These are phyloP conservation scores for Sugiyamaella americana DNA, from an alignment of 805 yeast genomes.

Conservation along the genomic window DNA sequence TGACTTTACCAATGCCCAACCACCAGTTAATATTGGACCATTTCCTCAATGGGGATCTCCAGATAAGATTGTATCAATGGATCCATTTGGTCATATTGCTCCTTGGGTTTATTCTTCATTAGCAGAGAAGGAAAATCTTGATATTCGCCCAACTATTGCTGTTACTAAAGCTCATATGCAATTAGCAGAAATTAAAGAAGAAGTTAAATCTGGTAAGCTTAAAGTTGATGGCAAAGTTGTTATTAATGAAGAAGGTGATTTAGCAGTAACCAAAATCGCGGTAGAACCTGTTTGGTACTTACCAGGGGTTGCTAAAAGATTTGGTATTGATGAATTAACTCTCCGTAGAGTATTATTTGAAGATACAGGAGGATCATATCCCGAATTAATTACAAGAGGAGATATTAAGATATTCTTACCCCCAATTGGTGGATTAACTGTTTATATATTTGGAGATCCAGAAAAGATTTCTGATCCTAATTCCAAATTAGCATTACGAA, in stretches of 20 bases:
- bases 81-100: slow-evolving; percentile 61
- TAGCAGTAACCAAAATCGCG: slow-evolving; percentile 58
- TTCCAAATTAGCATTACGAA: slow-evolving; percentile 49
- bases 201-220: slow-evolving; percentile 47
- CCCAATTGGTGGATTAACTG: slow-evolving; percentile 65
- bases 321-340: slow-evolving; percentile 49
- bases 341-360: slow-evolving; percentile 57
- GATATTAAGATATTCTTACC: slow-evolving; percentile 61
- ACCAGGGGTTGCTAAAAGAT: slow-evolving; percentile 62
- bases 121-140: slow-evolving; percentile 43
- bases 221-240: slow-evolving; percentile 57
- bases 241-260: slow-evolving; percentile 52
- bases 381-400: slow-evolving; percentile 61
- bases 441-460: slow-evolving; percentile 60
- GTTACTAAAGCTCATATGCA: slow-evolving; percentile 63
- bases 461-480: slow-evolving; percentile 46
- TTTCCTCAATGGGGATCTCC: slow-evolving; percentile 51
- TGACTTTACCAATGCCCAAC: slow-evolving; percentile 58
- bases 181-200: slow-evolving; percentile 51
- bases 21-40: slow-evolving; percentile 50
- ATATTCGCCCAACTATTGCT: slow-evolving; percentile 59
- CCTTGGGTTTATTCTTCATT: slow-evolving; percentile 50
- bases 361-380: slow-evolving; percentile 67
- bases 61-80: slow-evolving; percentile 57
- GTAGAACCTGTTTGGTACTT: slow-evolving; percentile 68